Percentiles rank a stretch among this genome's conserved stretches.
Conservation (phyloP, 1,284 basidiomycete genomes). For the Leccinum pachyderme region DNA sequence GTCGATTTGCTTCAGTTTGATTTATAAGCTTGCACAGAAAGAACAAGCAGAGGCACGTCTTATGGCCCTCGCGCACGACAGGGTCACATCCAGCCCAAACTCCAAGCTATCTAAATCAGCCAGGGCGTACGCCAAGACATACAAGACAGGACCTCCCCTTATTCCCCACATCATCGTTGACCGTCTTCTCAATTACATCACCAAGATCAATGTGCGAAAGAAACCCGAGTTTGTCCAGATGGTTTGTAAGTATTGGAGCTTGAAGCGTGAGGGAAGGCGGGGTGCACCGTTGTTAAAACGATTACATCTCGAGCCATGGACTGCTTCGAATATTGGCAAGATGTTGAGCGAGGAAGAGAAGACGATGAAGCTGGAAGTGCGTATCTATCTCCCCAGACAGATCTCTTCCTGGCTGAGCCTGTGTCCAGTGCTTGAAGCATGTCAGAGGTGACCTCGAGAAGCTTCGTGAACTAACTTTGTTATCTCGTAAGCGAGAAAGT, state of each 20-base stretch:
- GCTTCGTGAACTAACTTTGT: constrained; percentile 69
- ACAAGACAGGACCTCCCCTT: constrained; percentile 75
- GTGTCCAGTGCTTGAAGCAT: constrained; percentile 60
- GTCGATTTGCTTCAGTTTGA: constrained; percentile 1
- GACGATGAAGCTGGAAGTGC: constrained; percentile 78
- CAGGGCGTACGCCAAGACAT: constrained; percentile 78
- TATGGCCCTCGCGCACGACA: constrained; percentile 55
- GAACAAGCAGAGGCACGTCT: constrained; percentile 64
- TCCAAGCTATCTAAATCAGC: constrained; percentile 63
- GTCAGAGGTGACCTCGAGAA: constrained; percentile 78
- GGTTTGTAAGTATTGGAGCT: constrained; percentile 93
- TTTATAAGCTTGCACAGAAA: constrained; percentile 41
- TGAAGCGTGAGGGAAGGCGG: constrained; percentile 90
- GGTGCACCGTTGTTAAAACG: constrained; percentile 94
- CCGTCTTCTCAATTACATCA: constrained; percentile 77
- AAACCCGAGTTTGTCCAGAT: constrained; percentile 76
- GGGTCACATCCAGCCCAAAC: constrained; percentile 36
- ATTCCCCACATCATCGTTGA: constrained; percentile 74
- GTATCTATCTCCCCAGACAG: constrained; percentile 4
- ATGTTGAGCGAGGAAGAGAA: constrained; percentile 83
- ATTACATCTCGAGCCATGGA: constrained; percentile 97
- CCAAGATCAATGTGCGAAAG: constrained; percentile 72
- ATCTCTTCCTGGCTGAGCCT: constrained; percentile 12
- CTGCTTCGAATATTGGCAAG: constrained; percentile 65
- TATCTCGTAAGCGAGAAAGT: constrained; percentile 80